Evolutionary conservation across 805 yeast genomes (phyloP), one percentile per base, ranked within the genome.

Genomic region (Millerozyma miso): DNA sequence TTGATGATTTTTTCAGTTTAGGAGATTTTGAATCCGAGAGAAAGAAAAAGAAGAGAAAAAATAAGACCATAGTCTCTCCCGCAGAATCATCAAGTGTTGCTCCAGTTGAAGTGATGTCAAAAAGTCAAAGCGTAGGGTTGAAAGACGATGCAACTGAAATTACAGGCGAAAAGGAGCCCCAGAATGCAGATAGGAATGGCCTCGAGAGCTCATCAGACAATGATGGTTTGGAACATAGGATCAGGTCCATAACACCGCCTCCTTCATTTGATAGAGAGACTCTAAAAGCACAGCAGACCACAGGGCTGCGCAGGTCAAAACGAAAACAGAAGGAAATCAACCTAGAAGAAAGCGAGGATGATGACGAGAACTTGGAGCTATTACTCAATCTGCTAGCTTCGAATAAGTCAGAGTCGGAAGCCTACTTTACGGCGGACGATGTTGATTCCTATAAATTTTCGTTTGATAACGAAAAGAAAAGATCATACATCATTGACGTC

Each of bases 1-100:
- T 37, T 12, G 68, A 64, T 42, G 69, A 63, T 38, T 63, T 63
- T 47, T 64, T 64, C 44, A 59, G 61, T 6, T 43, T 60, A 14
- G 46, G 53, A 10, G 38, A 42, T 7, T 42, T 42, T 4, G 37
- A 34, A 7, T 44, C 44, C 14, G 46, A 43, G 38, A 50, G 50
- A 20, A 50, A 51, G 37, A 45, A 41, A 37, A 44, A 44, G 38
- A 52, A 48, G 38, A 16, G 23, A 19, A 48, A 44, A 38, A 36
- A 40, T 18, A 18, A 13, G n/a, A 15, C 6, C 35, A 33, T 15
- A 12, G 13, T 6, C 16, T 14, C 35, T 7, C 18, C 35, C 13
- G 18, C 8, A 16, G 29, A 23, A 10, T 23, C 29, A 7, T 10
- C 6, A 23, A 23, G 29, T 23, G 10, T 7, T 6, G 29, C 6